Percentiles rank a stretch among this genome's conserved stretches.
Conservation (phyloP, 345 rosid species). For the Euclidium syriacum region DNA sequence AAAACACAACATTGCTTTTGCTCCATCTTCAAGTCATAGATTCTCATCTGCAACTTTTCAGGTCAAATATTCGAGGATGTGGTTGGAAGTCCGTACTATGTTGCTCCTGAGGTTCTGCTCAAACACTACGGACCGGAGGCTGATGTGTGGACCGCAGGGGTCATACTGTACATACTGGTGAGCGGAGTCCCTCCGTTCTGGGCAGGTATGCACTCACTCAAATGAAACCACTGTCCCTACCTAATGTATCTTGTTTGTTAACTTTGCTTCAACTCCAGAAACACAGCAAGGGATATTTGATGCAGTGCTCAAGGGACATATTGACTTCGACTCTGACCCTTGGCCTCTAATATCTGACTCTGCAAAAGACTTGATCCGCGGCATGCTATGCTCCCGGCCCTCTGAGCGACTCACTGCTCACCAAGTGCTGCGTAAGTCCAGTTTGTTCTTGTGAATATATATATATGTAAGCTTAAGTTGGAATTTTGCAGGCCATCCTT, state of each 20-base stretch:
- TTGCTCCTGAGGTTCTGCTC: conserved; percentile 94
- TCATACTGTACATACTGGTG: conserved; percentile 85
- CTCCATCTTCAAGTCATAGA: background rate
- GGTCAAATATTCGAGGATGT: conserved; percentile 91
- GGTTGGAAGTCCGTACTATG: conserved; percentile 96
- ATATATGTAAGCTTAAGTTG: conserved; percentile 1
- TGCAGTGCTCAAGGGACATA: conserved; percentile 89
- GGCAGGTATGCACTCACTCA: conserved; percentile 63
- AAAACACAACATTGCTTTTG: background rate
- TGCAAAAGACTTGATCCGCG: conserved; percentile 76
- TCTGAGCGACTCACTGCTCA: conserved; percentile 88
- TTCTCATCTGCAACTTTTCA: conserved; percentile 31
- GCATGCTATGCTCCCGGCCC: conserved; percentile 79
- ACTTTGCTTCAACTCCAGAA: conserved; percentile 44
- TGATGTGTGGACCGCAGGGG: conserved; percentile 99
- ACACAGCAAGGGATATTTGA: conserved; percentile 98
- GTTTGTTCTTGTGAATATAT: background rate
- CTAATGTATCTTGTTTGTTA: too few species aligned
- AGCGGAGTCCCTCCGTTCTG: conserved; percentile 99
- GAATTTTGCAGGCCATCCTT: conserved; percentile 74
- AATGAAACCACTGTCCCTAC: conserved; percentile 6
- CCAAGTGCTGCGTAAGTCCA: conserved; percentile 82
- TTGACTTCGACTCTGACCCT: conserved; percentile 92
- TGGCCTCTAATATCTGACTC: conserved; percentile 95
- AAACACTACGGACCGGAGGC: conserved; percentile 95